Evolutionary conservation across 2,329 filamentous ascomycete genomes (phyloP).

Genomic region (Beauveria medogensis): DNA sequence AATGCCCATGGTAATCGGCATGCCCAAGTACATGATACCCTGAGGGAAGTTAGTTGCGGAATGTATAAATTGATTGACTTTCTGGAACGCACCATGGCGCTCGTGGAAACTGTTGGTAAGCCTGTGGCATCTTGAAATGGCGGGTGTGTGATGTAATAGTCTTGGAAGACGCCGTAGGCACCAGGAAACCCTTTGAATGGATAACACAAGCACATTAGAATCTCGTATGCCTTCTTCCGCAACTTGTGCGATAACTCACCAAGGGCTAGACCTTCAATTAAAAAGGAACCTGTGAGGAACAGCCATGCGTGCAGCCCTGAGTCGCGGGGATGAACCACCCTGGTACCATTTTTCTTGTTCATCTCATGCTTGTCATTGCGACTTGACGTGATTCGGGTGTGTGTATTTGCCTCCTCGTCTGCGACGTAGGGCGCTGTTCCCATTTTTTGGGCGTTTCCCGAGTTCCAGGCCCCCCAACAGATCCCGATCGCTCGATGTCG

Average conservation of each 20-base stretch:
- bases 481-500: not conserved
- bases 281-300: conserved; percentile 18
- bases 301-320: conserved; percentile 28
- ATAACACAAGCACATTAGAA: not conserved
- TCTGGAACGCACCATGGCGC: conserved; percentile 34
- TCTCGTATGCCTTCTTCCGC: not conserved
- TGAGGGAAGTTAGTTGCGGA: conserved; percentile 9
- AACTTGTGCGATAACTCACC: not conserved
- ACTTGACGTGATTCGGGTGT: not conserved
- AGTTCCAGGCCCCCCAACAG: not conserved
- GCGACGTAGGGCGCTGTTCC: not conserved
- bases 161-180: conserved; percentile 58
- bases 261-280: conserved; percentile 16
- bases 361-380: not conserved
- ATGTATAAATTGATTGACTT: too few relatives aligned
- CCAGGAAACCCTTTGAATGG: conserved; percentile 48
- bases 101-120: conserved; percentile 53
- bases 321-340: not conserved
- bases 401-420: not conserved
- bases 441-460: not conserved
- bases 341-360: not conserved
- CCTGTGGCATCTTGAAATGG: conserved; percentile 42
- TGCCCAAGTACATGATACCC: conserved; percentile 42
- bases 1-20: conserved; percentile 37
- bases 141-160: conserved; percentile 50